Conservation (phyloP, 345 rosid genomes). For the Odontarrhena argentea region DNA sequence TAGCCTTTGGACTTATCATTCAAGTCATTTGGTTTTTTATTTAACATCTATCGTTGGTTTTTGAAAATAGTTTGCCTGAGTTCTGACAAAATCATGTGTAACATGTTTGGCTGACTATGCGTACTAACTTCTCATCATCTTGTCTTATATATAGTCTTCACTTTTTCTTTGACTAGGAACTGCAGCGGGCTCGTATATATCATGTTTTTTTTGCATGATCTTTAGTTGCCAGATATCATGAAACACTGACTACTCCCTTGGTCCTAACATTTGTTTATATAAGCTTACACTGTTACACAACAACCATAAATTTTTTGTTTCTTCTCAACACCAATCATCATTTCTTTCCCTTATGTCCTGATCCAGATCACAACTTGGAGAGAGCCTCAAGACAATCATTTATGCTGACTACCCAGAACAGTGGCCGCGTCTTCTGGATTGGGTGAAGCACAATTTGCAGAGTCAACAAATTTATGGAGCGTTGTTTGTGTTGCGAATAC, state of each 20-base stretch:
- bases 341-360: constrained; percentile 2
- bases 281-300: background rate
- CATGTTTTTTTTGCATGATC: constrained; percentile 3
- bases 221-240: background rate
- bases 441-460: constrained; percentile 91
- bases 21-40: constrained; percentile 9
- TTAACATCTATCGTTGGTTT: background rate
- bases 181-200: background rate
- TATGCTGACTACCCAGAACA: constrained; percentile 98
- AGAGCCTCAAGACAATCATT: constrained; percentile 91
- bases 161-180: background rate
- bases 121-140: constrained; percentile 2
- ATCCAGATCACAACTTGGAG: constrained; percentile 92
- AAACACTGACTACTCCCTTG: background rate
- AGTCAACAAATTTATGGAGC: constrained; percentile 93
- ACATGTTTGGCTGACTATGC: background rate
- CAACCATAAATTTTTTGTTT: background rate
- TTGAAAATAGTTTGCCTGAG: background rate
- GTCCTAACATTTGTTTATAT: constrained; percentile 5
- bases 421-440: constrained; percentile 94
- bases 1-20: constrained; percentile 15
- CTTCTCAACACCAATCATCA: background rate
- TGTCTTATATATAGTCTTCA: constrained; percentile 3
- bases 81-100: constrained; percentile 5
- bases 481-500: constrained; percentile 86